Evolutionary conservation across 768 basidiomycete species (phyloP).

Genomic region (Hemileccinum impolitum): DNA sequence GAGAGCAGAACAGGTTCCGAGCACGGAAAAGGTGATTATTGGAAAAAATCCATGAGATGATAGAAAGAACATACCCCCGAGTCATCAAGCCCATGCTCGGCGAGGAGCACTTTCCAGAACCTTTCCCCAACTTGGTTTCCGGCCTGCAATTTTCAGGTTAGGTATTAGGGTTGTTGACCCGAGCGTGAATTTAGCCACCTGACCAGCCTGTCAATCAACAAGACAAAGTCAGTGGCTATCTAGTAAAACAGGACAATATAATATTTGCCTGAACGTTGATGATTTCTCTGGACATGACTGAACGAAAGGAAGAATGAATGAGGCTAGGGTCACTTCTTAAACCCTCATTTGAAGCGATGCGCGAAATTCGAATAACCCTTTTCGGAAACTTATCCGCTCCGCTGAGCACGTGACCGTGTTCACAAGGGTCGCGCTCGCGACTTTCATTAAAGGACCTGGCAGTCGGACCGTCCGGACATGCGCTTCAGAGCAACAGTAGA

Average conservation of each 20-base stretch:
- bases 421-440: constrained; percentile 7
- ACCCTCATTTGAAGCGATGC: constrained; percentile 13
- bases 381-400: constrained; percentile 15
- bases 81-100: constrained; percentile 79
- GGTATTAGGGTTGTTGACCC: constrained; percentile 10
- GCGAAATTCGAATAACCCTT: constrained; percentile 9
- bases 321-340: constrained; percentile 1
- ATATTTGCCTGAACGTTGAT: constrained; percentile 70
- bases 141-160: constrained; percentile 41
- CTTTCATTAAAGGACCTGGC: too few species aligned
- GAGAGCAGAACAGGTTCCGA: constrained; percentile 4
- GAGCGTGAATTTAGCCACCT: constrained; percentile 42
- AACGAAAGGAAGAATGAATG: constrained; percentile 15
- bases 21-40: constrained; percentile 15
- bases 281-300: constrained; percentile 71
- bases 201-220: constrained; percentile 51
- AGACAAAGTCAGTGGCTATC: constrained; percentile 7
- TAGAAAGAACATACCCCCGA: constrained; percentile 48
- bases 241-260: neutral
- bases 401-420: constrained; percentile 25
- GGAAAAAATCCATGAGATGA: constrained; percentile 4
- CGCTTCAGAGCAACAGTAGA: constrained; percentile 60
- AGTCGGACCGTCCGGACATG: constrained; percentile 38
- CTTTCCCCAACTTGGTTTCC: constrained; percentile 79
- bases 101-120: constrained; percentile 87